phyloP scores from a whole-genome alignment of 1,139 yeast genomes.

The Sugiyamaella japonica region DNA sequence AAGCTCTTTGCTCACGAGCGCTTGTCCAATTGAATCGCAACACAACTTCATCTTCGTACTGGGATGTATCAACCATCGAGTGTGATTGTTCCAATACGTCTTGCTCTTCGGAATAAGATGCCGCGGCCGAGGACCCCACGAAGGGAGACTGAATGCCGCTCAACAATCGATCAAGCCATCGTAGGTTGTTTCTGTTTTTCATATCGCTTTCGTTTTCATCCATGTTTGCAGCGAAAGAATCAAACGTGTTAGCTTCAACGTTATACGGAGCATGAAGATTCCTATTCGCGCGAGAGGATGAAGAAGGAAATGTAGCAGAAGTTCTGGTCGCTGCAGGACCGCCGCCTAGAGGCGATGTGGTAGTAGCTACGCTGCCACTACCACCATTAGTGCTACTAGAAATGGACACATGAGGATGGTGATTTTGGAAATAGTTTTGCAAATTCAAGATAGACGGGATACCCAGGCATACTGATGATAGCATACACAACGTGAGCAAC shows the following conservation, averaged over 20 bases:
- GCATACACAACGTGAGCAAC: not conserved
- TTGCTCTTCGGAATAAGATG: not conserved
- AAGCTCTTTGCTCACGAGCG: constrained; percentile 31
- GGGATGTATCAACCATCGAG: constrained; percentile 33
- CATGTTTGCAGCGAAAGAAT: constrained; percentile 13
- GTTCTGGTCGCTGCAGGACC: constrained; percentile 10
- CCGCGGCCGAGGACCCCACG: not conserved
- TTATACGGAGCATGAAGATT: constrained; percentile 17
- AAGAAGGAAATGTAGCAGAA: not conserved
- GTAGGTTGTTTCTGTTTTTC: not conserved
- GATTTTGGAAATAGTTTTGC: constrained; percentile 12
- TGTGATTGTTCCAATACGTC: constrained; percentile 9
- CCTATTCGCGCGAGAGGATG: constrained; percentile 19
- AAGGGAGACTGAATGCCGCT: constrained; percentile 22
- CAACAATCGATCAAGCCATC: constrained; percentile 10
- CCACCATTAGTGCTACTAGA: not conserved
- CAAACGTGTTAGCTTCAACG: constrained; percentile 17
- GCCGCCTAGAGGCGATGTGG: constrained; percentile 9
- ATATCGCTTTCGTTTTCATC: constrained; percentile 1
- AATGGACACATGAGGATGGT: constrained; percentile 1
- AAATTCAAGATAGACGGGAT: constrained; percentile 10
- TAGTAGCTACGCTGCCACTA: not conserved
- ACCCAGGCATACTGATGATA: not conserved
- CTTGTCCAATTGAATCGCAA: constrained; percentile 46
- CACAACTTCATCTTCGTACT: constrained; percentile 54